These are phyloP conservation scores for Odontarrhena argentea DNA, from an alignment of 345 rosid genomes.

Conservation along the genomic window DNA sequence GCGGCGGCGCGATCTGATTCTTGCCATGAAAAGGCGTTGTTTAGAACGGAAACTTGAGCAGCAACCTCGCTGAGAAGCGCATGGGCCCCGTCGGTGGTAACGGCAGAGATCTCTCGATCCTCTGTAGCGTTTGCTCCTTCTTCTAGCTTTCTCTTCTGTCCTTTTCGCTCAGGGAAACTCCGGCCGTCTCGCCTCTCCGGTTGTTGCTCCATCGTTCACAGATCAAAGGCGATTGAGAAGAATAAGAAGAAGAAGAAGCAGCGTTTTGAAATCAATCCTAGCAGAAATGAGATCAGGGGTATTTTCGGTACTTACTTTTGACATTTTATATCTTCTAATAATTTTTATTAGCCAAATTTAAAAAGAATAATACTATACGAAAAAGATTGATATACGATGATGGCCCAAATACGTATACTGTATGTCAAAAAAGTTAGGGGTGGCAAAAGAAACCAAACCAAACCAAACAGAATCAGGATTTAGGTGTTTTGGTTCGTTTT, in stretches of 20 bases:
- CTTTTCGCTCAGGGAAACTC: conserved; percentile 77
- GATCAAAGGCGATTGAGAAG: conserved; percentile 30
- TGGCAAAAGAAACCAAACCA: too few relatives aligned
- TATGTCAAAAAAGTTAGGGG: too few relatives aligned
- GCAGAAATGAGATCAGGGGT: conserved; percentile 54
- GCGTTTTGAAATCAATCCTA: conserved; percentile 46
- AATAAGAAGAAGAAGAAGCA: conserved; percentile 33
- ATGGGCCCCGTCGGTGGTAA: conserved; percentile 63
- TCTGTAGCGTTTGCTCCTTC: conserved; percentile 56
- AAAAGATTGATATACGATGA: too few relatives aligned
- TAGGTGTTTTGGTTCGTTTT: too few relatives aligned
- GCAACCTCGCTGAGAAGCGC: conserved; percentile 63
- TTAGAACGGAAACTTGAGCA: conserved; percentile 73
- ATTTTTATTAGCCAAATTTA: too few relatives aligned
- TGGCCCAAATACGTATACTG: too few relatives aligned
- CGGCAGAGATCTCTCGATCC: conserved; percentile 60
- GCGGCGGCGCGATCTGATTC: conserved; percentile 94
- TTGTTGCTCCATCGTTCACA: conserved; percentile 43
- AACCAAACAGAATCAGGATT: too few relatives aligned
- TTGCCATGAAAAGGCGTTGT: conserved; percentile 75
- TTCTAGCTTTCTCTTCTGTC: conserved; percentile 92
- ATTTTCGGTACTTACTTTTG: conserved; percentile 42
- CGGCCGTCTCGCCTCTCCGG: conserved; percentile 59
- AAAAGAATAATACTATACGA: too few relatives aligned
- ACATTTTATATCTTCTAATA: background rate